phyloP scores from a whole-genome alignment of 768 basidiomycete genomes.

The Daedaleopsis nitida region DNA sequence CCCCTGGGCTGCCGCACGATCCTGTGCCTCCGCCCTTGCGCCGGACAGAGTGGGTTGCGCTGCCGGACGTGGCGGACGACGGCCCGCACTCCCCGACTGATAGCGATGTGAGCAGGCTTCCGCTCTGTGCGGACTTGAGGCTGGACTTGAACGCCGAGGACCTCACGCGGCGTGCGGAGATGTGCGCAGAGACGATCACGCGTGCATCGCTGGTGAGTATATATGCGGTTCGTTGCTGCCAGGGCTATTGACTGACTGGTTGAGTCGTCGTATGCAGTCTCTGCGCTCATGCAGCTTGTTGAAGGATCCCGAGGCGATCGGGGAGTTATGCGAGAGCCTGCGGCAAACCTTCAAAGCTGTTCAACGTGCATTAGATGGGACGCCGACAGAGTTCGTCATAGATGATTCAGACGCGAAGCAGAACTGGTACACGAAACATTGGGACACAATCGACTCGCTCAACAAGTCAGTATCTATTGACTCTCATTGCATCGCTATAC shows the following conservation, averaged over 20 bases:
- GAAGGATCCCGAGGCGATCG: constrained; percentile 19
- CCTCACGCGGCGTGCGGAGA: constrained; percentile 16
- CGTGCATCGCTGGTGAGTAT: constrained; percentile 20
- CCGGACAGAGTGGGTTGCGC: constrained; percentile 13
- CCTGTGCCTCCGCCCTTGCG: constrained; percentile 12
- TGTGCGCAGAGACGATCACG: constrained; percentile 15
- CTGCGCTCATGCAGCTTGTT: constrained; percentile 21
- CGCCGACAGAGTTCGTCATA: constrained; percentile 11
- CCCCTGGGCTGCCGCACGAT: background rate
- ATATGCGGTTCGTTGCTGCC: background rate
- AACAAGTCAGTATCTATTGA: constrained; percentile 13
- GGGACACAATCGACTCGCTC: constrained; percentile 17
- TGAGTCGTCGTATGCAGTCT: background rate
- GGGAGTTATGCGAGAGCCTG: constrained; percentile 11
- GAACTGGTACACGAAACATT: constrained; percentile 22
- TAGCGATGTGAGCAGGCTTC: background rate
- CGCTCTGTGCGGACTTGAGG: constrained; percentile 10
- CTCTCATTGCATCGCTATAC: background rate
- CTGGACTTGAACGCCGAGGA: constrained; percentile 13
- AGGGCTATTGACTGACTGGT: background rate
- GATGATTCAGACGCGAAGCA: constrained; percentile 13
- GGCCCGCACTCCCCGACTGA: constrained; percentile 1
- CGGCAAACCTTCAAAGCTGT: constrained; percentile 9
- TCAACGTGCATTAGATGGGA: constrained; percentile 19
- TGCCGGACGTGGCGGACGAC: constrained; percentile 12